Base-by-base conservation (phyloP, 495 filamentous ascomycete genomes). In the Chlorociboria aeruginascens region DNA sequence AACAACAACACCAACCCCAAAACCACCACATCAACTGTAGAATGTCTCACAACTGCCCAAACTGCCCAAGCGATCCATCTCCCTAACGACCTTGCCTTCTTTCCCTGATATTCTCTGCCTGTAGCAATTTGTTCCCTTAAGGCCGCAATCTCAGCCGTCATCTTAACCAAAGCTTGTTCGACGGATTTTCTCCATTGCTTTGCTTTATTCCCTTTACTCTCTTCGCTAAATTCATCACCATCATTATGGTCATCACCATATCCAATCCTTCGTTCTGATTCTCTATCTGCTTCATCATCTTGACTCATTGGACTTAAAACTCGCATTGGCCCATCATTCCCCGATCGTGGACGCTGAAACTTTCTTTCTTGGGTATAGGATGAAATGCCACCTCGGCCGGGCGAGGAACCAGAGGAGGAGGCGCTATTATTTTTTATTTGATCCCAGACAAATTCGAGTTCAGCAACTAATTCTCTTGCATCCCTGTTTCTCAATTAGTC, bases 361-460 rank as follows among this genome's bases (percentile, higher is more conserved):
- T 59, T 70, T 60, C 61, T 65, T 28, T 55, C 57, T 35, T 61
- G 49, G 43, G 43, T 31, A 1, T 33, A 42, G 38, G 51, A 51
- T 4, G 47, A 45, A n/a, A 40, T 45, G 16, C 16, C 41, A 8
- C 38, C 41, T 9, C 46, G 45, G 8, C 45, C 49, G 6, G 77
- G 75, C 1, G 76, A 74, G 7, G 69, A 73, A 7, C 63, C 65
- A 2, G 76, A 70, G 2, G 77, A 78, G 10, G 81, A 81, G 0
- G 77, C 68, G 20, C 74, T 74, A 56, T 94, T 95, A 45, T 76
- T 83, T 65, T 90, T 92, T 47, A 97, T 85, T 61, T 97, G 93
- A 53, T 95, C 87, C 92, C 92, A 98, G 39, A 98, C 89, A 58
- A 96, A 98, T 66, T 96, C 92, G 13, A 98, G 76, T 63, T 98